Percentiles rank a stretch among this genome's conserved stretches.
phyloP scores from a whole-genome alignment of 148 eudicot species.

The Linanthus parryae region DNA sequence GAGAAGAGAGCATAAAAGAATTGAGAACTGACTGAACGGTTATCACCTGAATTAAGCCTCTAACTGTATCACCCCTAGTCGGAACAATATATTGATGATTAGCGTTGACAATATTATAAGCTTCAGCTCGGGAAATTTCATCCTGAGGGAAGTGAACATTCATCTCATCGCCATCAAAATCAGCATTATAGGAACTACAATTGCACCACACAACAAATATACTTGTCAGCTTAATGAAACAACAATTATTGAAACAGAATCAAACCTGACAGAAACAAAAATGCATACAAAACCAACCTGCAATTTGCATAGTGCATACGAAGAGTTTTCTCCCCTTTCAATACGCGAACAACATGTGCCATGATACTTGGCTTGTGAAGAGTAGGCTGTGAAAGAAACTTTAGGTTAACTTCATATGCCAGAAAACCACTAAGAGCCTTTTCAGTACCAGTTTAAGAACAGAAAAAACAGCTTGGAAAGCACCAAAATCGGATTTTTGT shows the following conservation, averaged over 20 bases:
- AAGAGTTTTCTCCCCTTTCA: conserved; percentile 91
- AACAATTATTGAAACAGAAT: not conserved
- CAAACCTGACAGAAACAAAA: conserved; percentile 1
- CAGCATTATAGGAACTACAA: conserved; percentile 90
- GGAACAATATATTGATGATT: conserved; percentile 97
- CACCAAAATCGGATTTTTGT: too few species aligned
- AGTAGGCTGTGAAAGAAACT: conserved; percentile 61
- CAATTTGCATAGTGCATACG: conserved; percentile 99
- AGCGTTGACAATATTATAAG: conserved; percentile 92
- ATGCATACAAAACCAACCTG: conserved; percentile 45
- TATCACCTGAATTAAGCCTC: conserved; percentile 91
- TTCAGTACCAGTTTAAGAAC: too few species aligned
- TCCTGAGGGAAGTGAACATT: conserved; percentile 99
- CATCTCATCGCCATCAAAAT: conserved; percentile 99
- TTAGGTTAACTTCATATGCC: not conserved
- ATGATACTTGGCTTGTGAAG: conserved; percentile 99
- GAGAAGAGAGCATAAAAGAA: not conserved
- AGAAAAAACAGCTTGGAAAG: too few species aligned
- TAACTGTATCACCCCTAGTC: conserved; percentile 91
- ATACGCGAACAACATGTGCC: conserved; percentile 87
- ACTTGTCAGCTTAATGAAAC: not conserved
- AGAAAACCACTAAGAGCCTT: too few species aligned
- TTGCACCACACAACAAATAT: conserved; percentile 6
- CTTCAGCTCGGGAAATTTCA: conserved; percentile 97
- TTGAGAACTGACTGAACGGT: conserved; percentile 4